Percentiles rank a stretch among this genome's conserved stretches.
These are phyloP conservation scores for Pleurotus eryngii DNA, from an alignment of 768 basidiomycete species.

Conservation along the genomic window DNA sequence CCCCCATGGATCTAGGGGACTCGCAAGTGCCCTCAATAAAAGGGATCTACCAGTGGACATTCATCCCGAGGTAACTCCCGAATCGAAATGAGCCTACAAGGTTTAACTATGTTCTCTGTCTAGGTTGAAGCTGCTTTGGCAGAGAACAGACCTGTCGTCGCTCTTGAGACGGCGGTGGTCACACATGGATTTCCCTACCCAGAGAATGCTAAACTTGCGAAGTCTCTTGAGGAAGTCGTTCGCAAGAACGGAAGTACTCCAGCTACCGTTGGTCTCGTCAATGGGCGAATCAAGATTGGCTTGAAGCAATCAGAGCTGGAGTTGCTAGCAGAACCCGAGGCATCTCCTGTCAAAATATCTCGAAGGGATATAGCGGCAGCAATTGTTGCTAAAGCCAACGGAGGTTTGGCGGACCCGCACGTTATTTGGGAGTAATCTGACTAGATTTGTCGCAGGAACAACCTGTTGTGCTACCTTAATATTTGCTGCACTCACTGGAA, in stretches of 20 bases:
- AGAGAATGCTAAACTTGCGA: constrained; percentile 66
- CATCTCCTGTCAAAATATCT: constrained; percentile 61
- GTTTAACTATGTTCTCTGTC: not conserved
- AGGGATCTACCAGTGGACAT: constrained; percentile 52
- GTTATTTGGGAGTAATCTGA: constrained; percentile 8
- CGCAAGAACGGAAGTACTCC: constrained; percentile 76
- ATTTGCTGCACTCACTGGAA: constrained; percentile 78
- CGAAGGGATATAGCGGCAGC: constrained; percentile 77
- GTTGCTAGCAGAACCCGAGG: constrained; percentile 54
- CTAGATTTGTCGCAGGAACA: constrained; percentile 38
- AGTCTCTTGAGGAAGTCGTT: constrained; percentile 70
- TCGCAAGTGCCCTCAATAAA: not conserved
- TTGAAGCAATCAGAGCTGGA: constrained; percentile 62
- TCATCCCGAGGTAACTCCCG: constrained; percentile 66
- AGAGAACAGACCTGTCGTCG: constrained; percentile 68
- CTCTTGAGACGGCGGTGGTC: constrained; percentile 88
- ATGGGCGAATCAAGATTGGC: constrained; percentile 85
- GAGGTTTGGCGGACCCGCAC: constrained; percentile 47
- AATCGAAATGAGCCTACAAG: no score
- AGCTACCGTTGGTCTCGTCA: constrained; percentile 85
- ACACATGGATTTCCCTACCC: constrained; percentile 92
- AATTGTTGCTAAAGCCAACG: constrained; percentile 64
- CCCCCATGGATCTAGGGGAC: not conserved
- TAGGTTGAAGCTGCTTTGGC: constrained; percentile 61
- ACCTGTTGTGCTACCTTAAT: constrained; percentile 75